Evolutionary conservation across 495 filamentous ascomycete genomes (phyloP).

Genomic region (Xylaria curta): DNA sequence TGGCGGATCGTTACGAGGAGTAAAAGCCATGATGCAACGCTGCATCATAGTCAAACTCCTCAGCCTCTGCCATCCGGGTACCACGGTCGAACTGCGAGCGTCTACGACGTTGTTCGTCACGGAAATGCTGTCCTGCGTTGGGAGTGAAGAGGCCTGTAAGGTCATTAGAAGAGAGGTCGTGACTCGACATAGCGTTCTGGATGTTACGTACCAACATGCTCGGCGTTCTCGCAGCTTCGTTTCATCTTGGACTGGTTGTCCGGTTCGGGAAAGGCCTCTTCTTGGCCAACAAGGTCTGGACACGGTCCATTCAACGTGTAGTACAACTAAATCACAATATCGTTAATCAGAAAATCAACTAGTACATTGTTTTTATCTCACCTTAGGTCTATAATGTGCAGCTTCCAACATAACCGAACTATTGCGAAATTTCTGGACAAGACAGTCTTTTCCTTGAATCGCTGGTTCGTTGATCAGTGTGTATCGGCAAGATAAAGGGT

Average conservation of each 20-base stretch:
- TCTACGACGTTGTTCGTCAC: conserved; percentile 76
- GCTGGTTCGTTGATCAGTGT: conserved; percentile 55
- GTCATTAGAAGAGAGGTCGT: conserved; percentile 21
- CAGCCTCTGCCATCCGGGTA: conserved; percentile 64
- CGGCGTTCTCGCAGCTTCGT: conserved; percentile 82
- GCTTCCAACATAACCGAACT: conserved; percentile 92
- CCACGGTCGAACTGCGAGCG: conserved; percentile 80
- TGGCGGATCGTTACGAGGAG: conserved; percentile 29
- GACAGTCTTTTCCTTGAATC: conserved; percentile 87
- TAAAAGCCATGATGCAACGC: conserved; percentile 43
- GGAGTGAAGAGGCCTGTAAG: conserved; percentile 71
- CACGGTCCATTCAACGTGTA: conserved; percentile 51
- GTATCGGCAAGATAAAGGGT: background rate
- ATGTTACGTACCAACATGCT: conserved; percentile 73
- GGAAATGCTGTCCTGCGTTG: conserved; percentile 72
- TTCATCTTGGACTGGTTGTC: conserved; percentile 88
- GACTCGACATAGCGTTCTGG: background rate
- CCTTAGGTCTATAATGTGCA: conserved; percentile 82
- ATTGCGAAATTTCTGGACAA: conserved; percentile 94
- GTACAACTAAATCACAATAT: conserved; percentile 52
- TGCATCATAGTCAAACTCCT: conserved; percentile 61
- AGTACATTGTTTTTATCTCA: conserved; percentile 42
- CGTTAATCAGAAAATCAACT: background rate
- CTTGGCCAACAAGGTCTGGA: conserved; percentile 55
- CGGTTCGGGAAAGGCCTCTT: conserved; percentile 75